These are phyloP conservation scores for Phoma sp. DNA, from an alignment of 2,329 filamentous ascomycete genomes.

Conservation along the genomic window DNA sequence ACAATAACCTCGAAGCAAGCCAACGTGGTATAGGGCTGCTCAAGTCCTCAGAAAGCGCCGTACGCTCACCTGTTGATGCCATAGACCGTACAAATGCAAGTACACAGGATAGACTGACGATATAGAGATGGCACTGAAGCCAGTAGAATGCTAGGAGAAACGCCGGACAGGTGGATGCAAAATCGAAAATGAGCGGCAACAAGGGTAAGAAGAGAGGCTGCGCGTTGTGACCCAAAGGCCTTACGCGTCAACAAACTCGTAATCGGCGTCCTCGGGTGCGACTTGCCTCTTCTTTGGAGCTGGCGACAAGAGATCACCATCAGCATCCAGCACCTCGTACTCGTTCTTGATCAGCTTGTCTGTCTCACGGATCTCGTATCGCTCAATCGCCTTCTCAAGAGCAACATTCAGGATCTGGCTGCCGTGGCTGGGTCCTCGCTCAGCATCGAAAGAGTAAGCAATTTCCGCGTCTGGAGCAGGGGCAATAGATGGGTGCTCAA, in stretches of 20 bases:
- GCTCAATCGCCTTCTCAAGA: slow-evolving; percentile 65
- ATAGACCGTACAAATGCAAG: slow-evolving; percentile 45
- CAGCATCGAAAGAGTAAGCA: slow-evolving; percentile 63
- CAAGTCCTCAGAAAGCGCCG: slow-evolving; percentile 54
- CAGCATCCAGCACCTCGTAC: slow-evolving; percentile 61
- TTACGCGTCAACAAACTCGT: slow-evolving; percentile 50
- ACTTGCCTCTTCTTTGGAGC: slow-evolving; percentile 42
- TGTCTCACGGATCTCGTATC: slow-evolving; percentile 66
- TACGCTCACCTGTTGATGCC: slow-evolving; percentile 53
- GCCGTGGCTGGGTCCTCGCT: slow-evolving; percentile 59
- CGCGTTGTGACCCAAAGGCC: neutral
- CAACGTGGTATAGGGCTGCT: slow-evolving; percentile 47
- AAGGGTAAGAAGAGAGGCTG: slow-evolving; percentile 2
- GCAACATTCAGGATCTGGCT: slow-evolving; percentile 65
- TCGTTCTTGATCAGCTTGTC: slow-evolving; percentile 67
- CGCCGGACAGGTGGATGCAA: slow-evolving; percentile 34
- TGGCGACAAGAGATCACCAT: slow-evolving; percentile 49
- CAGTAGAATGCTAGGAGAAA: slow-evolving; percentile 27
- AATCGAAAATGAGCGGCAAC: slow-evolving; percentile 27
- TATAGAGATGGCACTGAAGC: slow-evolving; percentile 27
- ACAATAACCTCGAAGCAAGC: slow-evolving; percentile 30
- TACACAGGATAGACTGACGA: slow-evolving; percentile 26
- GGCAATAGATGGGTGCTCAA: slow-evolving; percentile 54
- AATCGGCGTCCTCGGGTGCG: slow-evolving; percentile 50
- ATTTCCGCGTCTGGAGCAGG: slow-evolving; percentile 57